These are phyloP conservation scores for Acorus calamus DNA, from an alignment of 106 monocot genomes.

Conservation along the genomic window DNA sequence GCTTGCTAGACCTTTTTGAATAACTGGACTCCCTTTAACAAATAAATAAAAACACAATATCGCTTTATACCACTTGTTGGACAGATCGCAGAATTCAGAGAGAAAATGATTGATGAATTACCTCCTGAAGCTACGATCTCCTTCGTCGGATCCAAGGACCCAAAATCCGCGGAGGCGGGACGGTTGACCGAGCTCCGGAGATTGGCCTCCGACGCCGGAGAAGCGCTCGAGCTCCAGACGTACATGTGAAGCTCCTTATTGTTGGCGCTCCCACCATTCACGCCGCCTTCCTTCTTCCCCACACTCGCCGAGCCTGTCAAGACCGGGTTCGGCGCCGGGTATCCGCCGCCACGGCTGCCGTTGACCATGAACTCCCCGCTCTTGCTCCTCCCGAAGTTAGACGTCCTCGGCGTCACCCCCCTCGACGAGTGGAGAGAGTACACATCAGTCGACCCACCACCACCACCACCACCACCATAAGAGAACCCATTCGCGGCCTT, in stretches of 20 bases:
- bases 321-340: conserved; percentile 23
- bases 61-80: too few species aligned
- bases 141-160: conserved; percentile 15
- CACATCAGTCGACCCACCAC: too few species aligned
- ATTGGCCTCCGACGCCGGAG: conserved; percentile 61
- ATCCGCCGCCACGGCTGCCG: conserved; percentile 2
- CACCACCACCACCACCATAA: background rate
- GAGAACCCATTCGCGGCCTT: conserved; percentile 1
- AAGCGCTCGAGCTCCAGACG: conserved; percentile 77
- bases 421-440: background rate
- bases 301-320: conserved; percentile 7
- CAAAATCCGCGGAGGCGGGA: conserved; percentile 47
- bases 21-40: too few species aligned
- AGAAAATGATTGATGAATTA: background rate
- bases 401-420: conserved; percentile 11
- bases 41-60: too few species aligned
- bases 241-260: conserved; percentile 68
- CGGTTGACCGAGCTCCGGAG: conserved; percentile 41
- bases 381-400: conserved; percentile 15
- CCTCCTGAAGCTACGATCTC: conserved; percentile 23
- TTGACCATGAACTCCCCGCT: conserved; percentile 18
- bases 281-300: background rate
- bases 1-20: conserved; percentile 8
- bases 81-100: background rate
- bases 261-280: conserved; percentile 9